Base-by-base conservation (phyloP, 2,329 filamentous ascomycete genomes). In the Dendryphion nanum region DNA sequence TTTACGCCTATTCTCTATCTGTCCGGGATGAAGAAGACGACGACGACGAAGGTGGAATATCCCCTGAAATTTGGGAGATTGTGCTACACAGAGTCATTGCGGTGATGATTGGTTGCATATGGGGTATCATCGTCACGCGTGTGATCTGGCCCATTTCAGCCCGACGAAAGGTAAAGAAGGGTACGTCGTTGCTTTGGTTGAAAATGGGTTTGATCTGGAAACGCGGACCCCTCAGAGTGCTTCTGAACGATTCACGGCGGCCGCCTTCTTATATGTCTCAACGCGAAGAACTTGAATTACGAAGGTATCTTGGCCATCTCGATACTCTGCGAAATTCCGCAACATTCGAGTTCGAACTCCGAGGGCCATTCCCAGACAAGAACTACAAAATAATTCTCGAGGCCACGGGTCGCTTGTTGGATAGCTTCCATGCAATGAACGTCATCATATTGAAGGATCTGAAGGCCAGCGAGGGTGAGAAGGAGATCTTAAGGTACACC, bases 171-270 rank as follows among this genome's bases (percentile, higher is more conserved):
- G 83, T 97, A 54, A 89, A 93, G 57, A 85, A 95, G 55, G 91
- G 91, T 2, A 75, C 96, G 8, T 87, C 88, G 18, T 75, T 95
- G n/a, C 73, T 98, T 10, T 97, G 93, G 79, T 76, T 98, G 5
- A 87, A 94, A 41, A 90, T 98, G 82, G 88, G 89, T 13, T 76
- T 98, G 21, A 90, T 97, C 48, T 98, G 93, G 93, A 95, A 91
- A 68, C 82, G 90, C 30, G 91, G 94, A 6, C 93, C 93, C 0
- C 72, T 98, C 17, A 84, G 86, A 4, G 80, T 83, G 5, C 76
- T 95, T 12, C 59, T 74, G 2, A 57, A 65, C 3, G 23, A 26
- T 2, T 44, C 45, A 55, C 49, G 55, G 40, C 13, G 4, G 33
- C 24, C 33, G 8, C 32, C 40, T 3, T 79, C 82, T 5, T 97